A percentile compares a stretch with the other conserved stretches of the same genome.
These are phyloP conservation scores for Maudiozyma serrabonitensis DNA, from an alignment of 805 yeast genomes.

Conservation along the genomic window DNA sequence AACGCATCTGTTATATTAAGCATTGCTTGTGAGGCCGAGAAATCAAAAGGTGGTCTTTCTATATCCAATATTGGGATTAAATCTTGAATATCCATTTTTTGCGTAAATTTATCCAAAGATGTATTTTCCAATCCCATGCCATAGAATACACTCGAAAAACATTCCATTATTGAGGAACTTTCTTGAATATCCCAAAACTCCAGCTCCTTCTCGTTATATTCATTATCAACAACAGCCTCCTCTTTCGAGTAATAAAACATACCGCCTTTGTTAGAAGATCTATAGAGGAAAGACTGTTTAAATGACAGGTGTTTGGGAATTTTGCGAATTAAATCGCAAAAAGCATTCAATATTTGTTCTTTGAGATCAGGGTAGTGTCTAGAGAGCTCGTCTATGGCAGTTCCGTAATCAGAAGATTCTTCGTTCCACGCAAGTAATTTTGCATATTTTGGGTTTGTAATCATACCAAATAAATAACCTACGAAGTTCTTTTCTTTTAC, in stretches of 20 bases:
- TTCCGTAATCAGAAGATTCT: constrained; percentile 48
- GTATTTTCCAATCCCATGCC: constrained; percentile 45
- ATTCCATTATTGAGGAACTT: constrained; percentile 40
- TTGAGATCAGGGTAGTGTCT: constrained; percentile 75
- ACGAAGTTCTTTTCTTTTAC: constrained; percentile 37
- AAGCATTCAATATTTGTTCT: constrained; percentile 43
- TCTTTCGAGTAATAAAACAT: constrained; percentile 33
- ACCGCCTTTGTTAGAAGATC: constrained; percentile 26
- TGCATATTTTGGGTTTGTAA: constrained; percentile 41
- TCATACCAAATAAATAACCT: constrained; percentile 39
- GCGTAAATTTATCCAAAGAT: constrained; percentile 35
- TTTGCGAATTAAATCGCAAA: constrained; percentile 36
- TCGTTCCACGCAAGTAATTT: constrained; percentile 46
- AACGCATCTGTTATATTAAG: constrained; percentile 45
- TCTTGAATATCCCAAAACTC: constrained; percentile 45
- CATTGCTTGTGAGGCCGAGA: constrained; percentile 43
- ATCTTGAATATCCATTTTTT: constrained; percentile 32
- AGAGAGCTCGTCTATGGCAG: constrained; percentile 66
- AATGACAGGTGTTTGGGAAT: constrained; percentile 36
- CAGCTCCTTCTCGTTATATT: constrained; percentile 34
- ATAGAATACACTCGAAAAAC: constrained; percentile 37
- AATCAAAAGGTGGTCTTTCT: constrained; percentile 53
- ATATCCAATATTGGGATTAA: constrained; percentile 43
- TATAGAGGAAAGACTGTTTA: constrained; percentile 37
- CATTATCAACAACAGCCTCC: constrained; percentile 36